A percentile compares a stretch with the other conserved stretches of the same genome.
Conservation (phyloP, 441 rosid species). For the Brassica balearica region DNA sequence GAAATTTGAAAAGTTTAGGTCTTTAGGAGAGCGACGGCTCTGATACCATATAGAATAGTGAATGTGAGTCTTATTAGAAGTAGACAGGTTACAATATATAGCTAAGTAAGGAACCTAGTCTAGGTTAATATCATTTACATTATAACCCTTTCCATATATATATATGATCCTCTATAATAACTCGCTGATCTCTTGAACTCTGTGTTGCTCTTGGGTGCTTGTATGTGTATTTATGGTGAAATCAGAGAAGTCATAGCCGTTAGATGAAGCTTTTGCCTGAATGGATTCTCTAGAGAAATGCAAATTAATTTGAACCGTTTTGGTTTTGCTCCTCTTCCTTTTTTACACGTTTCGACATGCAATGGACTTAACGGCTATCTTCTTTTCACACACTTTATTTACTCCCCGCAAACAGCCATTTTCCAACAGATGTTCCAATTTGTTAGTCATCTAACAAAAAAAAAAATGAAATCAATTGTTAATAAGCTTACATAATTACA, state of each 20-base stretch:
- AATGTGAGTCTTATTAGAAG: no score
- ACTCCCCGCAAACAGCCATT: conserved; percentile 19
- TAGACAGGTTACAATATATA: no score
- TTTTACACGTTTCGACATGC: conserved; percentile 68
- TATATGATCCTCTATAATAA: no score
- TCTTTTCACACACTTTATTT: conserved; percentile 17
- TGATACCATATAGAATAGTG: no score
- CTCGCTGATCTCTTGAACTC: neutral
- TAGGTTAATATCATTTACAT: no score
- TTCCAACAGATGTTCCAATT: neutral
- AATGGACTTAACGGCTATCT: conserved; percentile 55
- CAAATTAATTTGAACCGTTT: conserved; percentile 27
- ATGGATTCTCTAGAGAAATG: conserved; percentile 26
- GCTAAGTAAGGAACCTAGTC: no score
- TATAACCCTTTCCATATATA: no score
- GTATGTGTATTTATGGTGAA: conserved; percentile 42
- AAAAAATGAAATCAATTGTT: neutral
- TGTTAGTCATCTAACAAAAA: neutral
- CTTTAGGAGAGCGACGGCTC: no score
- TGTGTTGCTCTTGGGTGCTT: conserved; percentile 12
- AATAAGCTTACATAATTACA: no score
- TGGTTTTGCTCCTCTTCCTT: conserved; percentile 18
- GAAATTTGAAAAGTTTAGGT: no score
- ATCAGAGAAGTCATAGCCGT: conserved; percentile 48
- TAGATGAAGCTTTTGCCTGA: conserved; percentile 41